Evolutionary conservation across 75 land plant genomes (phyloP).

Genomic region (Sequoiadendron giganteum): DNA sequence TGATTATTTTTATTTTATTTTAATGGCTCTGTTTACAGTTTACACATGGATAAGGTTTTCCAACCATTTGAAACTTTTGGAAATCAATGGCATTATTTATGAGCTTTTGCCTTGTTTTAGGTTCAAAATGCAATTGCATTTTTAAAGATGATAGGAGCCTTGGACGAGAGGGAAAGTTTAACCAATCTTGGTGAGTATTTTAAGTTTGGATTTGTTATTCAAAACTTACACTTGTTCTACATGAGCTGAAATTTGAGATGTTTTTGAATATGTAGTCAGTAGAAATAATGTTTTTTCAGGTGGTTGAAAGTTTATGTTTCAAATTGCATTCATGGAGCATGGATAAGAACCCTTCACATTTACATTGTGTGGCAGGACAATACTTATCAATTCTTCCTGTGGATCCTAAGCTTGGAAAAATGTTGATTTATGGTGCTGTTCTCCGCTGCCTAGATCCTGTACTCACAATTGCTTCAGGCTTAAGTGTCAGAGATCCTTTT

Average conservation of each 20-base stretch:
- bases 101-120: conserved; percentile 30
- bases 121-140: conserved; percentile 94
- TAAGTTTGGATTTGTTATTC: background rate
- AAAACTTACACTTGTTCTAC: background rate
- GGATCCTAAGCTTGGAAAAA: conserved; percentile 97
- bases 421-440: conserved; percentile 92
- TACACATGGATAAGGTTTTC: background rate
- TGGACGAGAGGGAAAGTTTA: conserved; percentile 87
- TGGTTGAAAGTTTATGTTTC: background rate
- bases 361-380: conserved; percentile 37
- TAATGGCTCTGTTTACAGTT: background rate
- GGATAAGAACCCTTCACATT: background rate
- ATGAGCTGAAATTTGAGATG: background rate
- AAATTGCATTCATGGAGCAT: background rate
- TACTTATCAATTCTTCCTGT: conserved; percentile 88
- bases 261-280: background rate
- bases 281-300: background rate
- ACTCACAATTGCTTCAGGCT: conserved; percentile 86
- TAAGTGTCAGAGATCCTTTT: conserved; percentile 93
- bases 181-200: conserved; percentile 73
- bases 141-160: conserved; percentile 86
- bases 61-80: background rate
- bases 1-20: background rate
- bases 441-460: conserved; percentile 93
- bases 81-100: background rate